phyloP scores from a whole-genome alignment of 805 yeast genomes.

The Candida piceae region DNA sequence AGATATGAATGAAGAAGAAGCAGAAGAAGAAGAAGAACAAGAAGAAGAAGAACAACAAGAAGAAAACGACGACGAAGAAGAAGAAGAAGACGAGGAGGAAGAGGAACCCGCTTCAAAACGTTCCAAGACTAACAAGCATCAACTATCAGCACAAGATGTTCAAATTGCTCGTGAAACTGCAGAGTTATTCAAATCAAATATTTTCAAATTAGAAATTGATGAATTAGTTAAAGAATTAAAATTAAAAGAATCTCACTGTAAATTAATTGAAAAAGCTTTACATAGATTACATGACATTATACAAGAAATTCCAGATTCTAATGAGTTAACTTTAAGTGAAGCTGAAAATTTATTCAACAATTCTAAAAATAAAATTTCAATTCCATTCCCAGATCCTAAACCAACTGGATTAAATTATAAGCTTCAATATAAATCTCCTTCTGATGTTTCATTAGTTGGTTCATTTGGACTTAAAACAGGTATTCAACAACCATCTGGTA shows the following conservation, averaged over 20 bases:
- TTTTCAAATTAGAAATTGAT: constrained; percentile 92
- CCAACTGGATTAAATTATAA: constrained; percentile 66
- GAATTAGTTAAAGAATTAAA: constrained; percentile 79
- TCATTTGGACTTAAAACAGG: constrained; percentile 86
- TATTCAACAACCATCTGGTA: constrained; percentile 54
- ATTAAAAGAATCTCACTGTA: constrained; percentile 62
- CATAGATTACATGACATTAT: constrained; percentile 69
- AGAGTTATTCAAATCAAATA: constrained; percentile 89
- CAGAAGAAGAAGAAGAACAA: not conserved
- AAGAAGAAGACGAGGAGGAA: constrained; percentile 8
- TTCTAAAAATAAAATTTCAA: constrained; percentile 42
- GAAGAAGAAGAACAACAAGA: constrained; percentile 14
- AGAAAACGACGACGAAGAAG: constrained; percentile 23
- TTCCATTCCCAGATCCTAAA: constrained; percentile 90
- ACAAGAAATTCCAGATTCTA: constrained; percentile 55
- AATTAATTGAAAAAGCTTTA: constrained; percentile 65
- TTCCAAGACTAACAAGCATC: constrained; percentile 10
- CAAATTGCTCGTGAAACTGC: constrained; percentile 92
- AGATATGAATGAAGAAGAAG: not conserved
- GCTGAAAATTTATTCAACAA: constrained; percentile 50
- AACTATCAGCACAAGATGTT: constrained; percentile 70
- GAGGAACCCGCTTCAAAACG: constrained; percentile 10
- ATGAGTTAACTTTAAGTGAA: constrained; percentile 48
- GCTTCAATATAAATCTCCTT: constrained; percentile 66
- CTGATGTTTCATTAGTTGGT: constrained; percentile 75